Evolutionary conservation across 345 rosid species (phyloP).

Genomic region (rapeseed (Brassica napus)): Da-Ae NC_063450.1:52112501-52113000

Average conservation of each 20-base stretch:
- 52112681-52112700: constrained; percentile 37
- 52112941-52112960: constrained; percentile 8
- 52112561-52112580: background rate
- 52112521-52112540: constrained; percentile 7
- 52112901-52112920: constrained; percentile 6
- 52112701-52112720: constrained; percentile 23
- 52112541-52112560: background rate
- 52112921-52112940: constrained; percentile 4
- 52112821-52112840: constrained; percentile 20
- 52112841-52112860: constrained; percentile 14
- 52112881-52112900: background rate
- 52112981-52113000: constrained; percentile 3
- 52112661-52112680: constrained; percentile 38
- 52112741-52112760: background rate
- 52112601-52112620: constrained; percentile 20
- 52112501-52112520: background rate
- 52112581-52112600: background rate
- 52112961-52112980: constrained; percentile 13
- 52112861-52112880: constrained; percentile 5
- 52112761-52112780: background rate
- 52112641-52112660: constrained; percentile 34
- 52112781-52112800: constrained; percentile 28
- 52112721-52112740: background rate
- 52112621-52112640: constrained; percentile 26
- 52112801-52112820: constrained; percentile 8